Base-by-base conservation (phyloP, 768 basidiomycete genomes). In the Tephrocybe sp. region DNA sequence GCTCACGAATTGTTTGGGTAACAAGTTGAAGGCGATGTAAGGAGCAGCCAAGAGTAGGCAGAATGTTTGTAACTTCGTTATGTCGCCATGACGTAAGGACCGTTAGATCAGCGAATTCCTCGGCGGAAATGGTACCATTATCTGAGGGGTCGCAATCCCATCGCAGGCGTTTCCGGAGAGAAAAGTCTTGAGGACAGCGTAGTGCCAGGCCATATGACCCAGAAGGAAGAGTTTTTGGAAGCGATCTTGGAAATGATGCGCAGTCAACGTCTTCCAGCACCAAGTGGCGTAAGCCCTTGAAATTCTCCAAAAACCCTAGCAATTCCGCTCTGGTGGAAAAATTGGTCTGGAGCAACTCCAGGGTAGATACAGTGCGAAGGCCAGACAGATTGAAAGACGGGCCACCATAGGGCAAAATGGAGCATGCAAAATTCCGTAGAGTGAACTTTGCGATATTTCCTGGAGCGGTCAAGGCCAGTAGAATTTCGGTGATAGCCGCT, bases 1-100 rank as follows among this genome's bases (percentile, higher is more conserved):
- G 8, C n/a, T n/a, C 25, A 59, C 58, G 38, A 21, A 54, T 50
- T 12, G 50, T 48, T 34, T 53, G 44, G 4, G 58, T 50, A 23
- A 39, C 40, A 36, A 49, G 50, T 39, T 58, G 48, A 25, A 53
- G 37, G 24, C 47, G 49, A 50, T 54, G 26, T 34, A 56, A 26
- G 11, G 25, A 44, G 24, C 23, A 2, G 28, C 50, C 53, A 20
- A 61, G 56, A 18, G 32, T 17, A 2, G 34, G 48, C 14, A 57
- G 37, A 26, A 57, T 33, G 23, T 34, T 25, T 7, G 25, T 25
- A 15, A 42, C 25, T 10, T 41, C 28, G 25, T 17, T n/a, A 17
- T 43, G 14, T 12, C 34, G 15, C n/a, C 11, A 28, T 21, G 41
- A 51, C 39, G 48, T 30, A 1, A 40, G 20, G 1, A 47, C 51